Evolutionary conservation across 2,329 filamentous ascomycete genomes (phyloP).

Genomic region (Xylariaceae sp.): DNA sequence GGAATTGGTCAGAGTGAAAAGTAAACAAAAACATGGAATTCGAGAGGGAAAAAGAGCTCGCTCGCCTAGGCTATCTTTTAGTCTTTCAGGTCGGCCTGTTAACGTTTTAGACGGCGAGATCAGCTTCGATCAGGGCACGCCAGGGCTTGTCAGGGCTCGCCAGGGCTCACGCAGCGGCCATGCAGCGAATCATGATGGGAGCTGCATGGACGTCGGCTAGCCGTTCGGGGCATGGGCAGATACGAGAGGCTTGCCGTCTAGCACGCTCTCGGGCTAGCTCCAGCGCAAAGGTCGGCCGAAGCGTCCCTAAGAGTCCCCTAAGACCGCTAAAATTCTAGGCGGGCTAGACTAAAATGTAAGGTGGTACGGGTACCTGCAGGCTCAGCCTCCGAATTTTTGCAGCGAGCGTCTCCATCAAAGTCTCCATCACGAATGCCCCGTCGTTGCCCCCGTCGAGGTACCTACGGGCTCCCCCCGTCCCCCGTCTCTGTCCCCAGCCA

Average conservation of each 20-base stretch:
- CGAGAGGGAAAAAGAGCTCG: too few relatives aligned
- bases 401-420: not conserved
- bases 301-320: not conserved
- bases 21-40: too few relatives aligned
- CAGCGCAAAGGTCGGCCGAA: not conserved
- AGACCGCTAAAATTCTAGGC: not conserved
- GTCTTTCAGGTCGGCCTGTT: too few relatives aligned
- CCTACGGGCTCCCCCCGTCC: too few relatives aligned
- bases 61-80: too few relatives aligned
- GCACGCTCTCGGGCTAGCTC: not conserved
- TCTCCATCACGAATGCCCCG: not conserved
- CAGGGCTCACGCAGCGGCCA: too few relatives aligned
- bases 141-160: too few relatives aligned
- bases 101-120: too few relatives aligned
- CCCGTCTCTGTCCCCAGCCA: not conserved
- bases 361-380: slow-evolving; percentile 18
- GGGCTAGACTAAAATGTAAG: not conserved
- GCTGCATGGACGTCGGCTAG: not conserved
- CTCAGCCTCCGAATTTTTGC: slow-evolving; percentile 14
- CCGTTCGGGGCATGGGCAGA: not conserved
- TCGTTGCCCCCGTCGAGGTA: too few relatives aligned
- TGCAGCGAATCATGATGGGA: not conserved
- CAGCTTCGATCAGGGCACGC: too few relatives aligned
- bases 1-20: too few relatives aligned
- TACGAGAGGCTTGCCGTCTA: not conserved